Base-by-base conservation (phyloP, 108 stramenopile genomes). In the Aurantiochytrium sp. region DNA sequence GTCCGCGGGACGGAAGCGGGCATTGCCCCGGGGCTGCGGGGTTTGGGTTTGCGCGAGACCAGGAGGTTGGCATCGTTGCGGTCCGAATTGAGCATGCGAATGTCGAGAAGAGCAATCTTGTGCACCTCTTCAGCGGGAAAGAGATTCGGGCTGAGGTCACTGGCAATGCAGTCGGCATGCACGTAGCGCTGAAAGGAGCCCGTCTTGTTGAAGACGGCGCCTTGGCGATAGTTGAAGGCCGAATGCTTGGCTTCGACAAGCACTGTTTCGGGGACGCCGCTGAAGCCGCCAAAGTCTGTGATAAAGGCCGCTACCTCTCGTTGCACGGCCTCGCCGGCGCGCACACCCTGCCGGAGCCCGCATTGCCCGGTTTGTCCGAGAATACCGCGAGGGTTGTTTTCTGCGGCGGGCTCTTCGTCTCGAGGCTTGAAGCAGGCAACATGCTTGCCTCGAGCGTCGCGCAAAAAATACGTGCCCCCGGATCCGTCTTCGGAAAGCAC, bases 371-470 rank as follows among this genome's bases (percentile, higher is more conserved):
- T 28, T 72, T 91, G 92, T 55, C 89, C 93, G 43, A 95, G 94
- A 72, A 96, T 96, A 8, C 96, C 96, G 43, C 97, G 92, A 4
- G 99, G 98, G 90, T 99, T 99, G 93, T 98, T 98, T 90, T 95
- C 96, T 18, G 97, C 96, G 90, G 96, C 97, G 0, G 98, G 98
- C 90, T 99, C 99, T 90, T 99, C 99, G 92, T 99, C 99, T 10
- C 95, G 93, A 19, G 99, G 98, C 89, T 99, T 99, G 93, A 98
- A 99, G 28, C 97, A 97, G 4, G 94, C 98, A 47, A 98, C 94
- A 45, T 94, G 93, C n/a, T 88, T 92, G 58, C 96, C 97, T 5
- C 92, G 76, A 0, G 95, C 94, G 92, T 97, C 96, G 60, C 94
- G 93, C 16, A 99, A 90, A 91, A 98, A 98, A 93, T 99, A 99